Conservation (phyloP, 1,139 yeast species). For the Saccharomyces hybrid region DNA sequence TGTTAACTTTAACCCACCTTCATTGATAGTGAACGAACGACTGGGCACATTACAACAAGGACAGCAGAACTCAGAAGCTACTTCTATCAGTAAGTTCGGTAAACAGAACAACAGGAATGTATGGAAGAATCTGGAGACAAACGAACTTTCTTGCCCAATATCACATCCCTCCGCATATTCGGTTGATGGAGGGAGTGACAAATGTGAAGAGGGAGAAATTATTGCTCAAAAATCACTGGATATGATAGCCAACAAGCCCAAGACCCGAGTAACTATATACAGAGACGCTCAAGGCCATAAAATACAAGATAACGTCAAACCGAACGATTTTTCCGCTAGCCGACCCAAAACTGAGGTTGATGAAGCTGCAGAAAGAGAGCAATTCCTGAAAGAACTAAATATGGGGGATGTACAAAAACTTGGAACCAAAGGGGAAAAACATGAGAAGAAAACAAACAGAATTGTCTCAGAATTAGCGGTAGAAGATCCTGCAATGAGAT, state of each 20-base stretch:
- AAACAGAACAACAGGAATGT: slow-evolving; percentile 10
- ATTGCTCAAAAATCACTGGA: neutral
- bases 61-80: neutral
- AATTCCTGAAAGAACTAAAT: slow-evolving; percentile 34
- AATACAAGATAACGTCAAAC: slow-evolving; percentile 37
- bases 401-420: slow-evolving; percentile 40
- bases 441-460: neutral
- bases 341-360: slow-evolving; percentile 24
- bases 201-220: neutral
- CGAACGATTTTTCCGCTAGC: slow-evolving; percentile 21
- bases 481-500: slow-evolving; percentile 64
- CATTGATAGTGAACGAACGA: neutral
- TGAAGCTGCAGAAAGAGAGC: slow-evolving; percentile 29
- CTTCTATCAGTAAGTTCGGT: neutral
- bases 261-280: slow-evolving; percentile 40
- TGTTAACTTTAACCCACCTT: neutral
- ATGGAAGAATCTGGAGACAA: slow-evolving; percentile 23
- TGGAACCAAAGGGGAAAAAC: slow-evolving; percentile 5
- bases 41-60: neutral
- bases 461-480: slow-evolving; percentile 6
- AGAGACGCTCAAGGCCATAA: slow-evolving; percentile 54
- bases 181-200: neutral
- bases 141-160: slow-evolving; percentile 12
- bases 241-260: slow-evolving; percentile 4
- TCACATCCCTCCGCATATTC: neutral